Conservation (phyloP, 2,329 filamentous ascomycete genomes). For the Ascochyta viciae-villosae region DNA sequence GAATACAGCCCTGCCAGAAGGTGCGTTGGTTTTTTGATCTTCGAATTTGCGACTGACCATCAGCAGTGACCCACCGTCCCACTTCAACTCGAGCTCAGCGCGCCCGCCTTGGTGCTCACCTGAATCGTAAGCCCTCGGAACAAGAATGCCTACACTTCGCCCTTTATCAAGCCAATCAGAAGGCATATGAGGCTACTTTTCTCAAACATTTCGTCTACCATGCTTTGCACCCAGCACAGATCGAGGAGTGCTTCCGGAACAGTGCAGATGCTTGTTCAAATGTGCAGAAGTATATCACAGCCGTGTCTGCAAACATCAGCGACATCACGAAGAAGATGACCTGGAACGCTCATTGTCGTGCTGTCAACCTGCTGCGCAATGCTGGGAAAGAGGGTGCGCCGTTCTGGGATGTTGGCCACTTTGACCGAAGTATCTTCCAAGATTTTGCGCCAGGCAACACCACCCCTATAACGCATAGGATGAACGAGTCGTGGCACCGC, state of each 20-base stretch:
- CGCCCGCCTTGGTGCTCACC: slow-evolving; percentile 11
- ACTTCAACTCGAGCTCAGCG: slow-evolving; percentile 11
- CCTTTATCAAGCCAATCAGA: slow-evolving; percentile 37
- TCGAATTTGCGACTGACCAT: not conserved
- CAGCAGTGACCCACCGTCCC: not conserved
- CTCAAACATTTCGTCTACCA: slow-evolving; percentile 31
- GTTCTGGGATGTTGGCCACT: slow-evolving; percentile 28
- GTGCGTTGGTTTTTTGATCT: slow-evolving; percentile 2
- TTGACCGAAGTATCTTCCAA: slow-evolving; percentile 19
- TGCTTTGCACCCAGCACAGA: slow-evolving; percentile 26
- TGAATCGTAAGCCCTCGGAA: slow-evolving; percentile 24
- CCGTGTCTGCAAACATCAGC: slow-evolving; percentile 24
- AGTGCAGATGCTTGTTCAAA: not conserved
- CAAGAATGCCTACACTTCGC: slow-evolving; percentile 29
- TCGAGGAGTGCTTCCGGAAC: slow-evolving; percentile 18
- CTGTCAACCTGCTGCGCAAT: slow-evolving; percentile 27
- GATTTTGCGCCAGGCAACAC: slow-evolving; percentile 23
- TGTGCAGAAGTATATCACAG: slow-evolving; percentile 24
- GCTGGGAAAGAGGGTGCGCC: slow-evolving; percentile 23
- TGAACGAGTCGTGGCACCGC: slow-evolving; percentile 35
- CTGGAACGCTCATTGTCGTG: slow-evolving; percentile 31
- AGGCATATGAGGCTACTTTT: slow-evolving; percentile 33
- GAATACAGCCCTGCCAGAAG: slow-evolving; percentile 8
- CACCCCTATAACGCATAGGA: slow-evolving; percentile 10
- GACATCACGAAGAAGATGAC: slow-evolving; percentile 32